Base-by-base conservation (phyloP, 306 rosid genomes). In the Rubus idaeus region DNA sequence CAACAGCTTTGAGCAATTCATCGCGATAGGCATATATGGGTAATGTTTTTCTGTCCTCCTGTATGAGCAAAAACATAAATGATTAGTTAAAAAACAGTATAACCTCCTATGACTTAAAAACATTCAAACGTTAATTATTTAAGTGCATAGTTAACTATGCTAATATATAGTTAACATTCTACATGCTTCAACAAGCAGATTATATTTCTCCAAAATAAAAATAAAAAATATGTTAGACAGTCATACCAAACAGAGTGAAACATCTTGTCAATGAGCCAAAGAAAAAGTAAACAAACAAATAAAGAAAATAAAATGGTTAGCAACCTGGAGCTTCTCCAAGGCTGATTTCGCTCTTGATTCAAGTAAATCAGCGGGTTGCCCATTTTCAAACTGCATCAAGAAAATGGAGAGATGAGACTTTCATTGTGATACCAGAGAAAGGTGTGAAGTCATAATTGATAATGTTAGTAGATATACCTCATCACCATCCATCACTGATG, bases 401-500 rank as follows among this genome's bases (percentile, higher is more conserved):
- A 78, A 81, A 67, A 40, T 74, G 84, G 68, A 81, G 23, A 82
- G 64, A 89, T 55, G 69, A 75, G 67, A 75, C 81, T 66, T 67
- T 64, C 37, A 47, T 17, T 67, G 68, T 35, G 78, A 18, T 21
- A 39, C 66, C 52, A 52, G 44, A 62, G 42, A 8, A 52, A 44
- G 10, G 26, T 63, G 56, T 71, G 56, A 63, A 3, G 9, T 41
- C 49, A 73, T 35, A 73, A 77, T 57, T 55, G 67, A 52, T 23
- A 23, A 67, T 53, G 69, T 52, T 72, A 46, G 75, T 65, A 58
- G 70, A 65, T 21, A 81, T 88, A 94, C 94, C 85, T 87, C 77
- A 75, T 95, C 99, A 14, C 99, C 99, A 62, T 86, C 97, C 87
- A 95, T 92, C 52, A 92, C 97, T 3, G 97, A 84, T 53, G 87